Conservation (phyloP, 768 basidiomycete species). For the Termitomyces sp. region DNA sequence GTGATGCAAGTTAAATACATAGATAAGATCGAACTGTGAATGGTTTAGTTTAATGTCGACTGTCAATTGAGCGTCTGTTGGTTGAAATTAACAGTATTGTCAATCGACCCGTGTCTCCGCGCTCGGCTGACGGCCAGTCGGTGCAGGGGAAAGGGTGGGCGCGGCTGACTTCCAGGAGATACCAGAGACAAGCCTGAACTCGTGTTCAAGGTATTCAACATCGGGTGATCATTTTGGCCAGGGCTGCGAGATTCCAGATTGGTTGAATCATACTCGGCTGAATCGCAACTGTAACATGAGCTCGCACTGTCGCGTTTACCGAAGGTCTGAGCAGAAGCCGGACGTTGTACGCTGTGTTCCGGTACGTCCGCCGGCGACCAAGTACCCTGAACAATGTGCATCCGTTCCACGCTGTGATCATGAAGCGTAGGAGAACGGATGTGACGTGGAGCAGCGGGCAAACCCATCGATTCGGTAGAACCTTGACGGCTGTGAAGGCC, state of each 20-base stretch:
- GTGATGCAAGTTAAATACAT: neutral
- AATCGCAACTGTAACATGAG: slow-evolving; percentile 11
- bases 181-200: neutral
- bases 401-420: slow-evolving; percentile 15
- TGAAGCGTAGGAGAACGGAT: slow-evolving; percentile 24
- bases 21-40: neutral
- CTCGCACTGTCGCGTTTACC: slow-evolving; percentile 7
- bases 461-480: slow-evolving; percentile 28
- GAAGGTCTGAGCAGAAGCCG: slow-evolving; percentile 16
- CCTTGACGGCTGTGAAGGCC: slow-evolving; percentile 22
- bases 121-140: slow-evolving; percentile 11
- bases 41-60: neutral
- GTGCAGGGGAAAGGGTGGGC: slow-evolving; percentile 6
- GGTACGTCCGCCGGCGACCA: slow-evolving; percentile 9
- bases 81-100: neutral
- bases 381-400: slow-evolving; percentile 7
- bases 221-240: neutral
- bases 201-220: slow-evolving; percentile 9
- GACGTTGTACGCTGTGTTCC: slow-evolving; percentile 1
- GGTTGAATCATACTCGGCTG: slow-evolving; percentile 3
- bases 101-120: slow-evolving; percentile 7
- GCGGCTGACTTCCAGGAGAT: slow-evolving; percentile 7
- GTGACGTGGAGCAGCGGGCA: slow-evolving; percentile 38
- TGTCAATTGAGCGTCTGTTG: neutral
- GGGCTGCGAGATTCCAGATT: slow-evolving; percentile 3